Evolutionary conservation across 2,329 filamentous ascomycete species (phyloP), one percentile per base, ranked within the genome.

Genomic region (Nothophaeocryptopus gaeumannii): DNA sequence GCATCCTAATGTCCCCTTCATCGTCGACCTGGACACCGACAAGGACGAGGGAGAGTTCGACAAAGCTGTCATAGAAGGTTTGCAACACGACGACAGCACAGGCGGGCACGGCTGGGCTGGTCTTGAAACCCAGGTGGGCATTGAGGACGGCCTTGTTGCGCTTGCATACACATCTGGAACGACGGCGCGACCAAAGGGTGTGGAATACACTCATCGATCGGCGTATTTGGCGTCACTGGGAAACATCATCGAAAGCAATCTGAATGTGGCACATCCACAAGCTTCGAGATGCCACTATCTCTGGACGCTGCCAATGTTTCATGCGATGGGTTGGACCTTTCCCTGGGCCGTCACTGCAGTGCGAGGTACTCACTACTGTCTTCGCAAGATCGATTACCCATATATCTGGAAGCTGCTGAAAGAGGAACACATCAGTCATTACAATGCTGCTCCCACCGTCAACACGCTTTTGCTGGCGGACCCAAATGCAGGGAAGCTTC

Each of bases 91-190:
- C 67, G 67, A 67, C 1, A 73, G 79, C n/a, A 79, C 74, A 5
- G 88, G 87, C 2, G 67, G 64, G 26, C 79, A 80, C 41, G 89
- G 88, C 15, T 99, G 93, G 92, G 78, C 77, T 11, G 88, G 81
- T 0, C 78, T 97, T 16, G 79, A 88, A 54, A 78, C 81, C 1
- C 84, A 90, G 58, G 80, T 80, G 2, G 73, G 77, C 1, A 79
- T 89, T 61, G 93, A 99, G 67, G 86, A 96, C 58, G 83, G 83
- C 53, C 79, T 89, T 59, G 79, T 97, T 53, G 89, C 91, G 2
- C 82, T 99, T 47, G 89, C 92, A 1, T 97, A 97, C 68, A 99
- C 93, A 0, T 93, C 87, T 26, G 92, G 92, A 3, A 97, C 93
- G 1, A 97, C 93, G 0, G 90, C 91, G 0, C 78, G 81, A 29